These are phyloP conservation scores for Euphorbia tirucalli DNA, from an alignment of 345 rosid species.

Conservation along the genomic window DNA sequence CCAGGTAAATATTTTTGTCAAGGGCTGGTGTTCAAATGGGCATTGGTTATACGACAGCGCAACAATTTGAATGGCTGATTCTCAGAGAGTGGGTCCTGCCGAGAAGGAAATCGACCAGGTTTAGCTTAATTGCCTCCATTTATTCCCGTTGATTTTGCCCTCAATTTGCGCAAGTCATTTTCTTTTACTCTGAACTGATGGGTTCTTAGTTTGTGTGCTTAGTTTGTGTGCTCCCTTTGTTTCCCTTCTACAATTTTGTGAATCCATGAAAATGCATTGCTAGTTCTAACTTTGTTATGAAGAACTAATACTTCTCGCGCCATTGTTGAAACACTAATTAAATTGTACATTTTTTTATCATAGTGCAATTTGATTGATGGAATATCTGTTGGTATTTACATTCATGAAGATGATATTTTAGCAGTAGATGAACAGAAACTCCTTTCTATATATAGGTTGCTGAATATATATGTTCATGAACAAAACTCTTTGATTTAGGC, in stretches of 20 bases:
- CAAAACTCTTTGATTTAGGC: constrained; percentile 42
- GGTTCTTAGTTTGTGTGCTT: too few species aligned
- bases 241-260: too few species aligned
- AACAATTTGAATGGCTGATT: constrained; percentile 74
- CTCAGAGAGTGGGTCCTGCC: constrained; percentile 55
- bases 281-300: not conserved
- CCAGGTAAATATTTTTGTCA: constrained; percentile 20
- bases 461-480: not conserved
- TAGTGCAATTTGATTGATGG: not conserved
- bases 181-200: not conserved
- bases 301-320: not conserved
- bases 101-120: constrained; percentile 91
- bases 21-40: constrained; percentile 51
- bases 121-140: constrained; percentile 11
- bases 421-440: not conserved
- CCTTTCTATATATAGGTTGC: not conserved
- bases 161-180: not conserved
- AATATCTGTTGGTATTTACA: not conserved
- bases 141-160: not conserved
- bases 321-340: not conserved
- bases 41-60: constrained; percentile 33
- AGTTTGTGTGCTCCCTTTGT: not conserved
- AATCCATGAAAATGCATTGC: not conserved
- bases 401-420: not conserved
- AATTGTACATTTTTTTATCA: not conserved